phyloP scores from a whole-genome alignment of 345 rosid genomes.

The Arabidopsis suecica region DNA sequence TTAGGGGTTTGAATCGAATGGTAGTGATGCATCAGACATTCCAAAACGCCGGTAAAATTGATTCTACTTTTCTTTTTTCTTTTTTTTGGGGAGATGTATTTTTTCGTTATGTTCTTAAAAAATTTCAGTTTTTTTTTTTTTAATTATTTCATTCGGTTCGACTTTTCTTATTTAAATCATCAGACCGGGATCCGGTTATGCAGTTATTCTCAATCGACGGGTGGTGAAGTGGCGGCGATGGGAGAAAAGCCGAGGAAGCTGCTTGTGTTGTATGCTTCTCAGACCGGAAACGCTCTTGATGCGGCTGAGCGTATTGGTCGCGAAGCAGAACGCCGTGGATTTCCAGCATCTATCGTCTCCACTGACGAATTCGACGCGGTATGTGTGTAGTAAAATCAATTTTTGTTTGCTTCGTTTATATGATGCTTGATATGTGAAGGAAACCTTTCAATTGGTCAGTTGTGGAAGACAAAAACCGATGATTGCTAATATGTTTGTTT shows the following conservation, averaged over 20 bases:
- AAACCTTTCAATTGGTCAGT: background rate
- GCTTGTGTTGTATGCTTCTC: slow-evolving; percentile 71
- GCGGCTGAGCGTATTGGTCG: slow-evolving; percentile 84
- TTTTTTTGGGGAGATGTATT: background rate
- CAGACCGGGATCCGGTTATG: background rate
- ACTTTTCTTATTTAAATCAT: background rate
- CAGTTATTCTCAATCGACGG: background rate
- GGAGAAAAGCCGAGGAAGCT: slow-evolving; percentile 53
- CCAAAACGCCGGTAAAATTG: background rate
- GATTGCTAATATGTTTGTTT: background rate
- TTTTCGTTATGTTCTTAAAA: too few relatives aligned
- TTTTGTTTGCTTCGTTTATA: background rate
- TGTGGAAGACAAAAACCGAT: background rate
- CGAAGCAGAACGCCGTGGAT: slow-evolving; percentile 78
- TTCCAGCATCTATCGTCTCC: slow-evolving; percentile 58
- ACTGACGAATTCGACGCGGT: slow-evolving; percentile 71
- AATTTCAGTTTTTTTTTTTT: background rate
- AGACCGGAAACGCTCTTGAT: slow-evolving; percentile 88
- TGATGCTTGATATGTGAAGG: background rate
- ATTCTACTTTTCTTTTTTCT: background rate
- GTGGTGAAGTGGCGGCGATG: slow-evolving; percentile 41
- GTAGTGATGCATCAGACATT: background rate
- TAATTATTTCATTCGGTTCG: too few relatives aligned
- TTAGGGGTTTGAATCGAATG: too few relatives aligned
- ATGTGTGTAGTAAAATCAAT: slow-evolving; percentile 17